phyloP scores from a whole-genome alignment of 1,284 basidiomycete genomes.

The Hypsizygus ulmarius region DNA sequence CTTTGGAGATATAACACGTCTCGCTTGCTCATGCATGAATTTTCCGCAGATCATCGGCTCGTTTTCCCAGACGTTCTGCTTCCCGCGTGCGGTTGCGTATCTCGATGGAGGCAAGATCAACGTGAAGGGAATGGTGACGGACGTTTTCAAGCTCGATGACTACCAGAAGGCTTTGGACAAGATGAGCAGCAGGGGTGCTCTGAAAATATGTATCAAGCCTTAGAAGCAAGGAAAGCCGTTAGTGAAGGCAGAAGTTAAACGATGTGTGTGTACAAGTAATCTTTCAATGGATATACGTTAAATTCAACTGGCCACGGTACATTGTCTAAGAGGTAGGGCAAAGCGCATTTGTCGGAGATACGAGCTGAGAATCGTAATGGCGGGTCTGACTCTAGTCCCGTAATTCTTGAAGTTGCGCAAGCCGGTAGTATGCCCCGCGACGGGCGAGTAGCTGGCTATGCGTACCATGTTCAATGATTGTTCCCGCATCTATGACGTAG shows the following conservation, averaged over 20 bases:
- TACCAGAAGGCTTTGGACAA: slow-evolving; percentile 84
- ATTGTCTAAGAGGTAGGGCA: too few relatives aligned
- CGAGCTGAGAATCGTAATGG: too few relatives aligned
- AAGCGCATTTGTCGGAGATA: too few relatives aligned
- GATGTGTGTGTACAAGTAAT: too few relatives aligned
- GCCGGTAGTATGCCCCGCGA: slow-evolving; percentile 83
- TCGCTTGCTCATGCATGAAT: slow-evolving; percentile 1
- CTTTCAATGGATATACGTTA: too few relatives aligned
- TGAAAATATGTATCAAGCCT: slow-evolving; percentile 66
- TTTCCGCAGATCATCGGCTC: slow-evolving; percentile 74
- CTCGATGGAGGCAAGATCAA: slow-evolving; percentile 83
- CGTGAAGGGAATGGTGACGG: slow-evolving; percentile 84
- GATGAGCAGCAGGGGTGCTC: slow-evolving; percentile 70
- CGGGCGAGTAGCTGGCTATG: slow-evolving; percentile 79
- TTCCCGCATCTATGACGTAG: slow-evolving; percentile 91
- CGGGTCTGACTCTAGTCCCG: slow-evolving; percentile 52
- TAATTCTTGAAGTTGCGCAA: slow-evolving; percentile 79
- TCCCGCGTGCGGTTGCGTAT: slow-evolving; percentile 85
- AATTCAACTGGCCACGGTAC: too few relatives aligned
- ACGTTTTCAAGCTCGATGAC: slow-evolving; percentile 74
- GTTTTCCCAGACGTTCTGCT: slow-evolving; percentile 83
- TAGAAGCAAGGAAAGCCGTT: too few relatives aligned
- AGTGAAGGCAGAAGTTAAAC: too few relatives aligned
- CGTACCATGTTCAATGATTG: slow-evolving; percentile 83
- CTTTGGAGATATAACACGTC: slow-evolving; percentile 16